Base-by-base conservation (phyloP, 441 rosid species). In the Gossypium laxum region DNA sequence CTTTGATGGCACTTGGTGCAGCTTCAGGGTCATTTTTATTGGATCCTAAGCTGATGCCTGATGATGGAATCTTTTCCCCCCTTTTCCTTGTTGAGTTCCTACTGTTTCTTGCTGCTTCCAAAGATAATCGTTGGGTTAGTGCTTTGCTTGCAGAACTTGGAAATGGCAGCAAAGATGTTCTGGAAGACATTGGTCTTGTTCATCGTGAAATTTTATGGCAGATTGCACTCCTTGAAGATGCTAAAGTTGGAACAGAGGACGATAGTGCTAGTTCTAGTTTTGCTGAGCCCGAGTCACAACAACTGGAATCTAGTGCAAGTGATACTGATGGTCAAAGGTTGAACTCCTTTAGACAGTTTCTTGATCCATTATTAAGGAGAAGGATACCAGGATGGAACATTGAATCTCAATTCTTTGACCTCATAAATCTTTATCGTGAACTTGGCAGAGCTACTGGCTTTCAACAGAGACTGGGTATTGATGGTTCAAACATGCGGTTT, bases 201-300 rank as follows among this genome's bases (percentile, higher is more conserved):
- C 99, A 95, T 76, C 91, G 92, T 12, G 97, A 91, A 79, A 83
- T 92, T 76, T 75, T 92, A 57, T 92, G 99, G 97, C 99, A 95
- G 85, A 82, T 91, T 76, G 87, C 96, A 67, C 81, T 84, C 75
- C 86, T 89, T 72, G 97, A 89, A 82, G 97, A 91, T 88, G 81
- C 92, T 60, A 88, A 85, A 63, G 78, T 82, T 78, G 92, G 89
- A 73, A 54, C 71, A 72, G 90, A 84, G 72, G 87, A 84, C 69
- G 87, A 78, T 68, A 79, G 75, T 57, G 61, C 84, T 67, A 81
- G 79, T 72, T 75, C 86, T 78, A 52, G 71, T 30, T 28, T 78
- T 71, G 48, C 82, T 24, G 90, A 87, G 76, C 48, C 85, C 19
- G 89, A 85, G 75, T 59, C 80, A 43, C 91, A 81, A 12, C 34